Base-by-base conservation (phyloP, 2,329 filamentous ascomycete species). In the Pestalotiopsis sp. region DNA sequence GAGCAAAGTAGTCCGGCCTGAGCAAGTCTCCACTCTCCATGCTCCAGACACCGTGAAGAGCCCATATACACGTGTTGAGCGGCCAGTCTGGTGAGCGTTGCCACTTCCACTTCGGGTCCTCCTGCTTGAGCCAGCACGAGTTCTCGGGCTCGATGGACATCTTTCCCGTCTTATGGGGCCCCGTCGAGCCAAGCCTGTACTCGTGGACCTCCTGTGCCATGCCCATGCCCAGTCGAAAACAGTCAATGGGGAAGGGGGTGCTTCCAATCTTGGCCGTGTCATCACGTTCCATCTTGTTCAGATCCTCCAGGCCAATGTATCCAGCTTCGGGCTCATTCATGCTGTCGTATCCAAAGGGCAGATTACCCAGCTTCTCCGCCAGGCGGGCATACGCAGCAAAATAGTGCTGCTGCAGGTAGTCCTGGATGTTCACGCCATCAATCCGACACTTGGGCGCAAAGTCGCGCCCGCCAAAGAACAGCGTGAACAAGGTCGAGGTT, bases 261-360 rank as follows among this genome's bases (percentile, higher is more conserved):
- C 69, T 74, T 3, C 71, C 70, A 3, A 74, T 73, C 57, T 71
- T 73, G n/a, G 73, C 68, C 6, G 71, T 73, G 39, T 73, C 68
- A 25, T 70, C 71, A 6, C 72, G 64, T 39, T 73, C 71, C 56
- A 67, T 71, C 36, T 36, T 68, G 36, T 45, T 56, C 45, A 75
- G 65, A 45, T 75, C 68, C 49, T 67, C 38, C 64, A 67, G 68
- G 14, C 70, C 71, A 41, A 75, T 72, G 38, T 73, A 69, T 3
- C 74, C 74, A 9, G 71, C 52, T 61, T 73, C 72, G 0, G 74
- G 74, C 67, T 75, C 74, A 14, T 75, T 75, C 72, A 75, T 75
- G n/a, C 72, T 71, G 25, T 75, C 74, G 62, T 70, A 75, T 0
- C 66, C 73, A 41, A 73, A 74, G 5, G 68, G 68, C 13, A 75